Conservation (phyloP, 169 alveolate species). For the Cryptosporidium bovis region DNA sequence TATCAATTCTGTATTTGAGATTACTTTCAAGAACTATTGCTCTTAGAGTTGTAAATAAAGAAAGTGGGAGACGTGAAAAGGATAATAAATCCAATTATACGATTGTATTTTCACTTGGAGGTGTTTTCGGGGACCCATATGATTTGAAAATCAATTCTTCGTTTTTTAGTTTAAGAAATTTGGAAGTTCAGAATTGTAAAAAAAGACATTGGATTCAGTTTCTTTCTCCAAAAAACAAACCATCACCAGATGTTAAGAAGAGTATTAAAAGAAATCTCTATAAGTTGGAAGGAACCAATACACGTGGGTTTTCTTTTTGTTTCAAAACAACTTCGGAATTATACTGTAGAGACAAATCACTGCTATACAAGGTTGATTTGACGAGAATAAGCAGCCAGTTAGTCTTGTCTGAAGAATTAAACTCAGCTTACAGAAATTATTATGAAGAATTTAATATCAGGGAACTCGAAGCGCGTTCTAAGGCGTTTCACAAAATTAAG, state of each 20-base stretch:
- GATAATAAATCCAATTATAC: conserved; percentile 1
- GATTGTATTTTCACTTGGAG: conserved; percentile 35
- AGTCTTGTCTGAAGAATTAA: conserved; percentile 43
- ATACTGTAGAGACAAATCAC: background rate
- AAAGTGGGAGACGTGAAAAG: background rate
- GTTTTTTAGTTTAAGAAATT: conserved; percentile 8
- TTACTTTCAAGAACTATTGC: conserved; percentile 38
- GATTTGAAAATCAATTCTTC: background rate
- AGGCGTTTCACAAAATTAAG: conserved; percentile 30
- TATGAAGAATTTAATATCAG: conserved; percentile 5
- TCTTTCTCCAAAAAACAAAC: background rate
- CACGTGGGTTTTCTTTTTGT: conserved; percentile 5
- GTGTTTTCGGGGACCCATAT: conserved; percentile 29
- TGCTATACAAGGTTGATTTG: conserved; percentile 33
- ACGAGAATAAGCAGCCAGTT: conserved; percentile 55
- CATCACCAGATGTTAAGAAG: background rate
- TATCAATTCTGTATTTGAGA: conserved; percentile 29
- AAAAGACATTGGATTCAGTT: conserved; percentile 3
- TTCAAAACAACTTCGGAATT: conserved; percentile 37
- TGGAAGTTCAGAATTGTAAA: background rate
- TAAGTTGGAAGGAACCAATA: background rate
- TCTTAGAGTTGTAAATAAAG: conserved; percentile 16
- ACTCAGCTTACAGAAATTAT: conserved; percentile 21
- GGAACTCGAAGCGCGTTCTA: conserved; percentile 44
- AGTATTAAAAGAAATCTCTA: background rate